These are phyloP conservation scores for Colletotrichum falcatum DNA, from an alignment of 2,329 filamentous ascomycete species.

Conservation along the genomic window DNA sequence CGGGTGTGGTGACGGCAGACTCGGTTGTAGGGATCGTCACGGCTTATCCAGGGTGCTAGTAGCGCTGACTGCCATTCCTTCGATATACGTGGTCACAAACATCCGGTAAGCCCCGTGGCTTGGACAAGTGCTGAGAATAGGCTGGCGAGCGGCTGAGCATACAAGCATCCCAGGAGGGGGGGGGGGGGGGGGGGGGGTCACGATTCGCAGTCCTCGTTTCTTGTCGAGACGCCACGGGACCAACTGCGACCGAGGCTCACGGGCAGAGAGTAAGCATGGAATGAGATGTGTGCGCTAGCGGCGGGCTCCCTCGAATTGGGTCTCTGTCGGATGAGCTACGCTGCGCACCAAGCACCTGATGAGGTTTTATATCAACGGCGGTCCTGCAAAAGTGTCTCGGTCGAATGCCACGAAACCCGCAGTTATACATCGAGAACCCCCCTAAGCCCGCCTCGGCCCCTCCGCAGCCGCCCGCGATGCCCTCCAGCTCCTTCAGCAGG, in stretches of 20 bases:
- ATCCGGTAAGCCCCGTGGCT: not conserved
- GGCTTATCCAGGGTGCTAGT: not conserved
- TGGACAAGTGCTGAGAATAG: not conserved
- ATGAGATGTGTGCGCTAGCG: constrained; percentile 12
- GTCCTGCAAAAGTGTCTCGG: not conserved
- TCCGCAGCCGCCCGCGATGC: constrained; percentile 46
- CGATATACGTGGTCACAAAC: not conserved
- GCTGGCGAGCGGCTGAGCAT: not conserved
- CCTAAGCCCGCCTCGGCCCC: not conserved
- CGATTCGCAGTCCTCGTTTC: not conserved
- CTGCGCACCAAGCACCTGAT: not conserved
- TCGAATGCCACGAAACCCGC: not conserved
- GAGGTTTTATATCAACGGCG: not conserved
- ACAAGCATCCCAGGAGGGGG: not conserved
- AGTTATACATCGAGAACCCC: not conserved
- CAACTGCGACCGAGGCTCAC: not conserved
- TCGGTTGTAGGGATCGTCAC: not conserved
- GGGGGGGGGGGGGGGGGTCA: too few relatives aligned
- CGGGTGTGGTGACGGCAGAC: constrained; percentile 5
- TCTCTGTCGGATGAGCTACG: not conserved
- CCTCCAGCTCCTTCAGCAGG: constrained; percentile 11
- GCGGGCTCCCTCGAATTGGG: constrained; percentile 13
- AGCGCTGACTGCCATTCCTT: not conserved
- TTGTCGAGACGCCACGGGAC: not conserved
- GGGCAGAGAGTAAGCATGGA: constrained; percentile 8